Conservation (phyloP, 2,329 filamentous ascomycete species). For the Apiospora arundinis region DNA sequence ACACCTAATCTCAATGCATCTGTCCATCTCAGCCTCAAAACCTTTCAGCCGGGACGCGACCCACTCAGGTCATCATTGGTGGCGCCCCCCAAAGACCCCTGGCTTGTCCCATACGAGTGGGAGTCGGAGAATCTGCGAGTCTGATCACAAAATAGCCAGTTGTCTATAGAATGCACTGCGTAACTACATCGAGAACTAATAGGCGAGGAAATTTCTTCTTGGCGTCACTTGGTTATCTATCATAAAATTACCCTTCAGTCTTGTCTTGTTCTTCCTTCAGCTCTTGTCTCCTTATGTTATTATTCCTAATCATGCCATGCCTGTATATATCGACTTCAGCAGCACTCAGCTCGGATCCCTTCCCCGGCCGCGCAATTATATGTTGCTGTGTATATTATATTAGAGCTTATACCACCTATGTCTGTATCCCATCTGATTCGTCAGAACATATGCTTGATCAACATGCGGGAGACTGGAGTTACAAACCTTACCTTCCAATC, state of each 20-base stretch:
- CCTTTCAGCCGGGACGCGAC: constrained; percentile 6
- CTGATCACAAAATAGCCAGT: not conserved
- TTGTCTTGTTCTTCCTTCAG: not conserved
- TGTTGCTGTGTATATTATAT: too few species aligned
- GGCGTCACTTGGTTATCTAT: not conserved
- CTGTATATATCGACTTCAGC: not conserved
- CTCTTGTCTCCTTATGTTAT: not conserved
- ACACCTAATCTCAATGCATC: not conserved
- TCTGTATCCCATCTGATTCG: too few species aligned
- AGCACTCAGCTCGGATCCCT: not conserved
- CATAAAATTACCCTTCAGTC: not conserved
- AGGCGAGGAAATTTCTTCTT: not conserved
- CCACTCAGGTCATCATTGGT: not conserved
- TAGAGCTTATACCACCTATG: too few species aligned
- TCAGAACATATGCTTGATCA: not conserved
- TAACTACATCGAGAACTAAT: not conserved
- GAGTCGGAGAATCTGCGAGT: not conserved
- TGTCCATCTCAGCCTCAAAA: not conserved
- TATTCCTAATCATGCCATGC: too few species aligned
- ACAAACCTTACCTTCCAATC: not conserved
- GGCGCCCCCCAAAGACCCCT: not conserved
- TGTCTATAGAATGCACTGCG: not conserved
- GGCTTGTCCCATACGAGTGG: too few species aligned
- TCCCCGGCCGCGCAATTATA: not conserved
- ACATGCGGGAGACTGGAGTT: not conserved